Conservation (phyloP, 1,284 basidiomycete genomes). For the Heterobasidion irregulare region DNA sequence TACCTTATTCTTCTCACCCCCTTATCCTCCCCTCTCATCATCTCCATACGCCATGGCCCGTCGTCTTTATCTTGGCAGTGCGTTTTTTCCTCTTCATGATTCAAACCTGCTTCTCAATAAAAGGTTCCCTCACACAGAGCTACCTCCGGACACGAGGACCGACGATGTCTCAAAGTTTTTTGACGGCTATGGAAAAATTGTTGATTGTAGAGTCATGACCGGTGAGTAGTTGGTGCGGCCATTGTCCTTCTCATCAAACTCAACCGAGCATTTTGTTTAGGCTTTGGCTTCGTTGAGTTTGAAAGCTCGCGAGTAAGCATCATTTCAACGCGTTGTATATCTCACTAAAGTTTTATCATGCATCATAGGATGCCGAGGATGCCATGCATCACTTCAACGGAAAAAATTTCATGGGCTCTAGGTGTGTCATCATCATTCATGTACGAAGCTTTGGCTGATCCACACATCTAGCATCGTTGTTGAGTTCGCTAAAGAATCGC, state of each 20-base stretch:
- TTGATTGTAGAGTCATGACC: conserved; percentile 92
- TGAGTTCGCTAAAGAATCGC: conserved; percentile 85
- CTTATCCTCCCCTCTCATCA: conserved; percentile 8
- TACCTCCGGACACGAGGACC: conserved; percentile 70
- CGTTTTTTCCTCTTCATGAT: conserved; percentile 76
- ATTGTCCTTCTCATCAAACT: neutral
- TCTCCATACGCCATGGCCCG: conserved; percentile 49
- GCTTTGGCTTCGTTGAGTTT: conserved; percentile 94
- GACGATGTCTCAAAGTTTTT: conserved; percentile 83
- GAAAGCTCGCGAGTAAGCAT: conserved; percentile 63
- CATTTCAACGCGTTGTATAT: neutral
- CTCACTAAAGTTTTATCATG: neutral
- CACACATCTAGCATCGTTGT: conserved; percentile 68
- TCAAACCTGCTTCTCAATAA: conserved; percentile 19
- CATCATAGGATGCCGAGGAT: conserved; percentile 80
- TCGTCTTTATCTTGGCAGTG: conserved; percentile 80
- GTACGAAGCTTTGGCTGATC: neutral
- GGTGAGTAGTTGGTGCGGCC: conserved; percentile 35
- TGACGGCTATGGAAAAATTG: conserved; percentile 76
- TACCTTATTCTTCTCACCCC: too few species aligned
- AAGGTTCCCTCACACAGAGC: conserved; percentile 33
- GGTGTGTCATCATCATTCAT: conserved; percentile 36
- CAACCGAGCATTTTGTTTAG: conserved; percentile 23
- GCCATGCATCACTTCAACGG: conserved; percentile 82
- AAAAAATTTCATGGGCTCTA: conserved; percentile 80